Percentiles rank a stretch among this genome's conserved stretches.
Evolutionary conservation across 495 filamentous ascomycete species (phyloP).

Genomic region (Gamarada debralockiae): DNA sequence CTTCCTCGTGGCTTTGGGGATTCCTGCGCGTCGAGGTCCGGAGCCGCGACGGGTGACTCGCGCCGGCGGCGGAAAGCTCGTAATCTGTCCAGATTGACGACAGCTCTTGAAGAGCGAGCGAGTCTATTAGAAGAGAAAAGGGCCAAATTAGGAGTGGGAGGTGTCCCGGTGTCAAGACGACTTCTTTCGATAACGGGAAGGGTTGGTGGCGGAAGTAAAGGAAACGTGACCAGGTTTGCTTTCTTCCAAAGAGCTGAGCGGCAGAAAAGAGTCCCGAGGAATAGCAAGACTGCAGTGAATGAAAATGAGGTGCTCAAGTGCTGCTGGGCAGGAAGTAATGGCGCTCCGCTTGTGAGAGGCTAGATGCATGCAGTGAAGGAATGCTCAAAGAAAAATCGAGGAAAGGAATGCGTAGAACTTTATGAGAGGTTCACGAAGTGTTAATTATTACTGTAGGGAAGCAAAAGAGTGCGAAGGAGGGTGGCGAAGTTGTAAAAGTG

Average conservation of each 20-base stretch:
- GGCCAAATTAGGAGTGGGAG: neutral
- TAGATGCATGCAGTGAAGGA: neutral
- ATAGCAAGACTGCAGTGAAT: neutral
- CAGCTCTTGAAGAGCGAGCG: neutral
- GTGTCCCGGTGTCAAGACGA: neutral
- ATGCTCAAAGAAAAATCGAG: neutral
- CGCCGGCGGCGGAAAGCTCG: constrained; percentile 21
- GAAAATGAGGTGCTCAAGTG: no score
- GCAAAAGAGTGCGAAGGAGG: no score
- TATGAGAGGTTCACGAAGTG: neutral
- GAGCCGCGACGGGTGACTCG: constrained; percentile 16
- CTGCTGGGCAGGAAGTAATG: neutral
- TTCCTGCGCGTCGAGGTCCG: neutral
- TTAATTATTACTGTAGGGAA: neutral
- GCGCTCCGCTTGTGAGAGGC: neutral
- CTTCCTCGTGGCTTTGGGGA: constrained; percentile 9
- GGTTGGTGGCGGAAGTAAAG: no score
- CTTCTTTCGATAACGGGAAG: neutral
- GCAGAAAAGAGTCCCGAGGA: no score
- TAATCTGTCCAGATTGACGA: constrained; percentile 25
- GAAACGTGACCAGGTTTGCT: no score
- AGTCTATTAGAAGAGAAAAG: neutral
- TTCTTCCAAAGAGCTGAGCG: no score
- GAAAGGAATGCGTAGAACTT: neutral
- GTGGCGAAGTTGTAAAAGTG: no score